These are phyloP conservation scores for Thozetella sp. DNA, from an alignment of 495 filamentous ascomycete genomes.

Conservation along the genomic window DNA sequence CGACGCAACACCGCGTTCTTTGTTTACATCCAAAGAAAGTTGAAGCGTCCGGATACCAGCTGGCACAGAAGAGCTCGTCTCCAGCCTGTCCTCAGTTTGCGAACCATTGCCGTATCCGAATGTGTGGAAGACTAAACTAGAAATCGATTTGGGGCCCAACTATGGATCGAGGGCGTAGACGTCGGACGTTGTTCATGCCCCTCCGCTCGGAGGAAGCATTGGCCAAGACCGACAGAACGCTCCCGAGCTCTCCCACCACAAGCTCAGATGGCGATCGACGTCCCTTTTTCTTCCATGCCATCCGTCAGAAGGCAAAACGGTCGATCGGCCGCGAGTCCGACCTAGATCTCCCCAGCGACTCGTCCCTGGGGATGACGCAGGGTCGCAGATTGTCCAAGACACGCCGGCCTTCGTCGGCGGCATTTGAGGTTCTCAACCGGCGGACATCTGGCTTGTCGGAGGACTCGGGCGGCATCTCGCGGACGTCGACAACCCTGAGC, in stretches of 20 bases:
- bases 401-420: conserved; percentile 16
- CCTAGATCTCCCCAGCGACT: not conserved
- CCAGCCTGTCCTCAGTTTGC: no score
- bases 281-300: conserved; percentile 23
- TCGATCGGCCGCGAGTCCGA: conserved; percentile 16
- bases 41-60: no score
- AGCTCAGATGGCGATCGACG: conserved; percentile 21
- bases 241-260: conserved; percentile 18
- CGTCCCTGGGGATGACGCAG: conserved; percentile 5
- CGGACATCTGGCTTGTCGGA: conserved; percentile 26
- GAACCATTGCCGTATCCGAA: no score
- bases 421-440: conserved; percentile 13
- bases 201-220: not conserved
- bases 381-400: conserved; percentile 25
- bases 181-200: not conserved
- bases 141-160: not conserved
- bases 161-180: not conserved
- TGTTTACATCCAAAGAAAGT: no score
- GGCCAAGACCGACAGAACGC: conserved; percentile 11
- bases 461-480: conserved; percentile 20
- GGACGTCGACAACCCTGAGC: conserved; percentile 18
- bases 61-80: no score
- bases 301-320: conserved; percentile 18
- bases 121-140: not conserved
- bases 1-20: no score